A percentile compares a stretch with the other conserved stretches of the same genome.
Evolutionary conservation across 2,329 filamentous ascomycete species (phyloP).

Genomic region (Cordyceps farinosa): DNA sequence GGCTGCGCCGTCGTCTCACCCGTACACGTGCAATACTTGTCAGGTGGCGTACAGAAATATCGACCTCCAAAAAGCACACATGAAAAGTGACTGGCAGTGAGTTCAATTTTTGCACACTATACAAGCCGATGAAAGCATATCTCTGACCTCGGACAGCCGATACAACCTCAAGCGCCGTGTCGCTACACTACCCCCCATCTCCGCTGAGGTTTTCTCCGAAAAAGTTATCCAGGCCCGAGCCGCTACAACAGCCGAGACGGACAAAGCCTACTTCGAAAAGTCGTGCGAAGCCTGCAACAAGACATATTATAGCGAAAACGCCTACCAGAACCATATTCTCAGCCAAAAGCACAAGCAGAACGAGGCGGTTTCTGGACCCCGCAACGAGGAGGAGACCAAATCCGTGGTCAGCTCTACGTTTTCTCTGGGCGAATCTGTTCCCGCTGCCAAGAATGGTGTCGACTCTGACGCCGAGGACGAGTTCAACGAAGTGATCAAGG

Average conservation of each 20-base stretch:
- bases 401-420: conserved; percentile 90
- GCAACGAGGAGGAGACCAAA: conserved; percentile 63
- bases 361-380: conserved; percentile 46
- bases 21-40: conserved; percentile 97
- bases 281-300: conserved; percentile 79
- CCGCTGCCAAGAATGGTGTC: conserved; percentile 44
- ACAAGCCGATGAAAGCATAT: conserved; percentile 3
- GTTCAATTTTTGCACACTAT: conserved; percentile 35
- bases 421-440: conserved; percentile 77
- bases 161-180: conserved; percentile 97
- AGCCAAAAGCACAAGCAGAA: conserved; percentile 79
- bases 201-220: conserved; percentile 89
- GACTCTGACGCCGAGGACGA: conserved; percentile 70
- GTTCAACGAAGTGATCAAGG: conserved; percentile 73
- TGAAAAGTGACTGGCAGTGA: conserved; percentile 99
- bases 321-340: conserved; percentile 85
- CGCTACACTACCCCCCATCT: conserved; percentile 82
- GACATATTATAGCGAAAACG: conserved; percentile 95
- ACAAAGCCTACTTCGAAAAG: conserved; percentile 85
- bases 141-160: conserved; percentile 50
- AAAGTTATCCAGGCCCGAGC: conserved; percentile 93
- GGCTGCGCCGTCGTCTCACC: conserved; percentile 56
- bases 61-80: conserved; percentile 89
- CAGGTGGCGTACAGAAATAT: conserved; percentile 94
- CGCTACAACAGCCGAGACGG: conserved; percentile 75